Conservation (phyloP, 73 alveolate species). For the Strombidium stylifer region DNA sequence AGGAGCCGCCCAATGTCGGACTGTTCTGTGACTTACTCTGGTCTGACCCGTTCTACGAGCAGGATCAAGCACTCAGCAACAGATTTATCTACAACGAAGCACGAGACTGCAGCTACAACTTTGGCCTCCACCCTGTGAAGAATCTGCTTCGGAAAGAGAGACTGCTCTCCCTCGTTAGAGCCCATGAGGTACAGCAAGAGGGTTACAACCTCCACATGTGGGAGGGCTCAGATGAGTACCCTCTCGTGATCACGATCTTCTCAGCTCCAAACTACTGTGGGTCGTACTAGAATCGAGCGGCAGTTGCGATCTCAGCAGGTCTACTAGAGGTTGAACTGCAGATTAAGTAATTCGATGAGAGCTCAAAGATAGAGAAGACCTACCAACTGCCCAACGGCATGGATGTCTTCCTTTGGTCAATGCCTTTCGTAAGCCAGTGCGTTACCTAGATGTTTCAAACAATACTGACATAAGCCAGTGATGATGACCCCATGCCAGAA, state of each 20-base stretch:
- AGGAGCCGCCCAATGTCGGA: slow-evolving; percentile 60
- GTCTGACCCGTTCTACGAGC: slow-evolving; percentile 69
- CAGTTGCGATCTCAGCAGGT: slow-evolving; percentile 11
- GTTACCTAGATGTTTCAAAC: slow-evolving; percentile 14
- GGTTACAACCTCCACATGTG: slow-evolving; percentile 57
- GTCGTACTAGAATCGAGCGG: slow-evolving; percentile 54
- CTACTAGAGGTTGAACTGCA: no score
- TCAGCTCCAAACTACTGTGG: slow-evolving; percentile 63
- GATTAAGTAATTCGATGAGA: slow-evolving; percentile 72
- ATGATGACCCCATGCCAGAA: neutral
- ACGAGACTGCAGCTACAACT: slow-evolving; percentile 27
- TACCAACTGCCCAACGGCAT: slow-evolving; percentile 49
- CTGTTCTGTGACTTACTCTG: slow-evolving; percentile 63
- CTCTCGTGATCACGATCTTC: slow-evolving; percentile 53
- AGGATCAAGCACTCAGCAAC: slow-evolving; percentile 4
- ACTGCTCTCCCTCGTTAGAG: slow-evolving; percentile 46
- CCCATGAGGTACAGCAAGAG: slow-evolving; percentile 60
- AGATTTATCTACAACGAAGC: slow-evolving; percentile 9
- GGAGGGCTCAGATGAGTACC: slow-evolving; percentile 49
- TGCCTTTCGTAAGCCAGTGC: slow-evolving; percentile 56
- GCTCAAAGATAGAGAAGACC: slow-evolving; percentile 60
- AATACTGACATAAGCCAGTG: slow-evolving; percentile 6
- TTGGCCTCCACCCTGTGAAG: slow-evolving; percentile 40
- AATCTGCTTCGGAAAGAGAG: slow-evolving; percentile 24
- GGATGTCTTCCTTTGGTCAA: slow-evolving; percentile 57